phyloP scores from a whole-genome alignment of 345 rosid genomes.

The Eucalyptus tenuipes region DNA sequence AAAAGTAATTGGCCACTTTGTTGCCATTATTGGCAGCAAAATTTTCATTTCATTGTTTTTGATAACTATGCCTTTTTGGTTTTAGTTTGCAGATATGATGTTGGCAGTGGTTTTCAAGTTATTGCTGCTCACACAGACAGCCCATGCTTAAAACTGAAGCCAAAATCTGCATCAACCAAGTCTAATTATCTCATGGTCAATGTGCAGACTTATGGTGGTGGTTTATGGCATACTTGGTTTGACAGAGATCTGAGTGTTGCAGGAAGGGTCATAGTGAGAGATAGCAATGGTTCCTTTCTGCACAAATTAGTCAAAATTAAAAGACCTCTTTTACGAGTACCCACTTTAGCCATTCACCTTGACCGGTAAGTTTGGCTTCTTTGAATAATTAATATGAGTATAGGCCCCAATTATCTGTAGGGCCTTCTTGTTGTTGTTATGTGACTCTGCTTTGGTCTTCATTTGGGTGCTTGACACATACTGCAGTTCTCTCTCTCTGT shows the following conservation, averaged over 20 bases:
- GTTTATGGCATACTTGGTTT: conserved; percentile 98
- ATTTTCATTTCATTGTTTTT: neutral
- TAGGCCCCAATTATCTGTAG: neutral
- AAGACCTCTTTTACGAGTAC: conserved; percentile 75
- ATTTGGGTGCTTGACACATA: neutral
- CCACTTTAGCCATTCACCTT: conserved; percentile 91
- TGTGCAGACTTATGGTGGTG: conserved; percentile 95
- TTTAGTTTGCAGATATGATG: conserved; percentile 48
- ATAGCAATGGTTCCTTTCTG: conserved; percentile 48
- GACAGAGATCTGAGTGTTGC: conserved; percentile 96
- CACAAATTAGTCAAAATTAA: conserved; percentile 81
- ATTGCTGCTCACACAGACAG: conserved; percentile 97
- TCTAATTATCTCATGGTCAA: conserved; percentile 83
- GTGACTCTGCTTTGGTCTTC: neutral
- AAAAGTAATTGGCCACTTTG: neutral
- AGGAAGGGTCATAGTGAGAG: conserved; percentile 74
- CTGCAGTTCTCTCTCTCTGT: no score
- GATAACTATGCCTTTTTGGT: neutral
- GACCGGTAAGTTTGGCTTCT: conserved; percentile 34
- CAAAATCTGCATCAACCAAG: conserved; percentile 78
- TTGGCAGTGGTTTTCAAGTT: conserved; percentile 77
- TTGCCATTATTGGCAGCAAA: neutral
- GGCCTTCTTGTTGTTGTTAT: neutral
- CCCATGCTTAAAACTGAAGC: conserved; percentile 90
- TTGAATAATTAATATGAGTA: neutral